Percentiles rank a stretch among this genome's conserved stretches.
Conservation (phyloP, 768 basidiomycete species). For the Gymnopilus junonius region DNA sequence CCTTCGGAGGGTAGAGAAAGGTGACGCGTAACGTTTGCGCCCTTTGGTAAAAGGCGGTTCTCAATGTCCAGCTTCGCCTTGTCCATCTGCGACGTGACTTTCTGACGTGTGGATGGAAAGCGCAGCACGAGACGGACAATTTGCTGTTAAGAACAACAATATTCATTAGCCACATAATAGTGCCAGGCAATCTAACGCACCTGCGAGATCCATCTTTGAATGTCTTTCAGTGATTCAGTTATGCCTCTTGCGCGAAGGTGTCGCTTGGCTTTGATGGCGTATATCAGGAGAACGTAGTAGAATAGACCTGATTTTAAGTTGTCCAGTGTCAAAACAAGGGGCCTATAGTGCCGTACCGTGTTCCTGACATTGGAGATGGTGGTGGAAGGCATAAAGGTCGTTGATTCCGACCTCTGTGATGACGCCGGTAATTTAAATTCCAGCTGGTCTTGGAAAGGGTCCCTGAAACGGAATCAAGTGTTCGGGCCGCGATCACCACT, state of each 20-base stretch:
- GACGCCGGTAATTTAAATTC: background rate
- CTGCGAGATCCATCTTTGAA: slow-evolving; percentile 56
- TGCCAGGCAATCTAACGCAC: slow-evolving; percentile 32
- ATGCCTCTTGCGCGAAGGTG: slow-evolving; percentile 71
- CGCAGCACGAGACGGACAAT: slow-evolving; percentile 60
- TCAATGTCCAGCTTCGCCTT: slow-evolving; percentile 70
- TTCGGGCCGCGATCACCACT: slow-evolving; percentile 6
- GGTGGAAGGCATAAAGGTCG: slow-evolving; percentile 20
- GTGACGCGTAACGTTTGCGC: slow-evolving; percentile 64
- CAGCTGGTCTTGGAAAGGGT: background rate
- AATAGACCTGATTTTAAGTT: slow-evolving; percentile 60
- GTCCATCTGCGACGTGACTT: slow-evolving; percentile 66
- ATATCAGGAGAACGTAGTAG: slow-evolving; percentile 58
- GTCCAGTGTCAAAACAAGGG: slow-evolving; percentile 38
- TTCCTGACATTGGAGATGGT: slow-evolving; percentile 17
- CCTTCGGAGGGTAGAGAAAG: slow-evolving; percentile 69
- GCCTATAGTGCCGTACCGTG: slow-evolving; percentile 19
- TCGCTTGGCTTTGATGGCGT: slow-evolving; percentile 56
- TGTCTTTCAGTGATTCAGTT: slow-evolving; percentile 47
- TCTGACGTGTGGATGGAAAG: slow-evolving; percentile 61
- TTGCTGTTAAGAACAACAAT: slow-evolving; percentile 39
- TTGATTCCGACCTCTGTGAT: background rate
- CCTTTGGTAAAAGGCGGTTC: slow-evolving; percentile 67
- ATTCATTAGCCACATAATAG: background rate
- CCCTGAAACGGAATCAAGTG: slow-evolving; percentile 1